These are phyloP conservation scores for Pseudogymnoascus destructans DNA, from an alignment of 2,329 filamentous ascomycete species.

Conservation along the genomic window DNA sequence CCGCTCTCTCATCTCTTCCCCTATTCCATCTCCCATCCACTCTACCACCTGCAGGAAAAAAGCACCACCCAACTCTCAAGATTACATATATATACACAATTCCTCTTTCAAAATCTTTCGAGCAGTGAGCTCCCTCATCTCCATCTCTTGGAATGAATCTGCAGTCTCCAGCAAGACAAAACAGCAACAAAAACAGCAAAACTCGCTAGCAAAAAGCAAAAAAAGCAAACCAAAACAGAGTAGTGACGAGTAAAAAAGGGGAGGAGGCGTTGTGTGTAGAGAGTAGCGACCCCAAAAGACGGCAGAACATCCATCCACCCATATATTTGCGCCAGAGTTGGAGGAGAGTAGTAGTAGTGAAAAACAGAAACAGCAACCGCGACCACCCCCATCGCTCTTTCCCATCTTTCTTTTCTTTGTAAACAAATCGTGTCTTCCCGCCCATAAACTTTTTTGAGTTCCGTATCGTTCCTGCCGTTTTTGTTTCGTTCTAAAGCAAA, in stretches of 20 bases:
- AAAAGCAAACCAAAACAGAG: not conserved
- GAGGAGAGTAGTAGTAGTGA: not conserved
- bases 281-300: not conserved
- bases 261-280: not conserved
- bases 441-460: not conserved
- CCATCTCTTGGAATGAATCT: not conserved
- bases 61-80: not conserved
- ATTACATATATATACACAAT: not conserved
- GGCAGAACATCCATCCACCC: not conserved
- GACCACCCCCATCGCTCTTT: not conserved
- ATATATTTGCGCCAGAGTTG: slow-evolving; percentile 1
- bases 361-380: not conserved
- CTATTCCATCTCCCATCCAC: not conserved
- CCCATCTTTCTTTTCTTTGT: not conserved
- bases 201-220: not conserved
- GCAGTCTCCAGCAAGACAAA: not conserved
- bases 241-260: not conserved
- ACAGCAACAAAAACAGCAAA: not conserved
- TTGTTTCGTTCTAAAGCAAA: slow-evolving; percentile 3
- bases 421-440: not conserved
- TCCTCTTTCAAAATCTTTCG: not conserved
- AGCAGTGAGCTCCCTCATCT: not conserved
- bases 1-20: not conserved
- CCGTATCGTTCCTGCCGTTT: not conserved
- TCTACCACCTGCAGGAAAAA: not conserved